phyloP scores from a whole-genome alignment of 495 filamentous ascomycete genomes.

The Trichoderma parareesei region DNA sequence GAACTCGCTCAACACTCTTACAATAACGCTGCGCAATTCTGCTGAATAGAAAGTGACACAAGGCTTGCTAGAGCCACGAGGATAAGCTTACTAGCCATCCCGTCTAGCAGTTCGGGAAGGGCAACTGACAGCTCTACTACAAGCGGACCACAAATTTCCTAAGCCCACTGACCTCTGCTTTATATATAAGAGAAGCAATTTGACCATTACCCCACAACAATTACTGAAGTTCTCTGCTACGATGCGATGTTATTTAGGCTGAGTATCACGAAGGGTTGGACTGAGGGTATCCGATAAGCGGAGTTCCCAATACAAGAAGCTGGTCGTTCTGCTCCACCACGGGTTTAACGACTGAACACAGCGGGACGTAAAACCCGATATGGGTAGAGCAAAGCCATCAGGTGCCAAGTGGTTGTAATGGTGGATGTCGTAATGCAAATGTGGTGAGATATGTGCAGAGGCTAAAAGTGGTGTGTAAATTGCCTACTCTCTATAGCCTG shows the following conservation, averaged over 20 bases:
- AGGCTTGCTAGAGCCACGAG: neutral
- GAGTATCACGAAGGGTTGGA: neutral
- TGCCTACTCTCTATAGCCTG: neutral
- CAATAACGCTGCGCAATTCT: neutral
- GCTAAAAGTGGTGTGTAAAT: neutral
- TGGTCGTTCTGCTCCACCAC: neutral
- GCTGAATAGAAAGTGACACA: neutral
- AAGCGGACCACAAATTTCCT: too few species aligned
- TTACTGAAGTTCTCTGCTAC: neutral
- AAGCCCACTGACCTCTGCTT: neutral
- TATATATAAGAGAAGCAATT: neutral
- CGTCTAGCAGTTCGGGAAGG: neutral
- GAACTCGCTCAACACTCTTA: neutral
- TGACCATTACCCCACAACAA: neutral
- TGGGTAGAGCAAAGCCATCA: neutral
- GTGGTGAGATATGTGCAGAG: neutral
- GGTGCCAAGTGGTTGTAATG: neutral
- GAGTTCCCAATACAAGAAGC: neutral
- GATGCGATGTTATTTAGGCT: slow-evolving; percentile 5
- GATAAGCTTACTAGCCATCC: neutral
- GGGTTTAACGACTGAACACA: neutral
- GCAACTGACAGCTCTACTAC: neutral
- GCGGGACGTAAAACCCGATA: neutral
- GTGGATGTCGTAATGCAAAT: neutral
- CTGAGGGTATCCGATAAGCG: neutral